Percentiles rank a stretch among this genome's conserved stretches.
Evolutionary conservation across 129 eudicot genomes (phyloP).

Genomic region (Flaveria bidentis): DNA sequence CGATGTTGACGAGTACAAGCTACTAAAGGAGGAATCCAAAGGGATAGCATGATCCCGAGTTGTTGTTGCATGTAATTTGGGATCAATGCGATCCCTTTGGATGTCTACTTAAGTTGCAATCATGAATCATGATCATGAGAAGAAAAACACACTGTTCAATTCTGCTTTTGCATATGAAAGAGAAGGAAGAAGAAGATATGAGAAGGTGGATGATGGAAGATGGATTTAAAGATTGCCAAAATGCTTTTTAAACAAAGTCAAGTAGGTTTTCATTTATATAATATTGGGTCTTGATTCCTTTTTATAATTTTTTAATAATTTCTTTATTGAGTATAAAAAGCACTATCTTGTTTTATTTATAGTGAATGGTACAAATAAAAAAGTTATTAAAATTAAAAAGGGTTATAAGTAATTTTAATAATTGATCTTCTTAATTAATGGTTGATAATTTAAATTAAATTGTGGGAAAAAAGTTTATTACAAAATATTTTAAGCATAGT

Average conservation of each 20-base stretch:
- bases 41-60: slow-evolving; percentile 78
- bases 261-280: slow-evolving; percentile 19
- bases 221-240: slow-evolving; percentile 38
- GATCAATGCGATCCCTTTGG: slow-evolving; percentile 99
- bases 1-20: slow-evolving; percentile 31
- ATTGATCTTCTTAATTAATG: no score
- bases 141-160: neutral
- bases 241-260: slow-evolving; percentile 34
- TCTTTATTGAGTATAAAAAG: slow-evolving; percentile 19
- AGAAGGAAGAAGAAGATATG: slow-evolving; percentile 32
- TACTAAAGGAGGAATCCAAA: slow-evolving; percentile 84
- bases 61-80: slow-evolving; percentile 21
- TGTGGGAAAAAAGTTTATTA: no score
- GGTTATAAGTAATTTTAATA: no score
- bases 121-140: slow-evolving; percentile 18
- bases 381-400: no score
- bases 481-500: no score
- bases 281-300: neutral
- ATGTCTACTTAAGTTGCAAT: slow-evolving; percentile 70
- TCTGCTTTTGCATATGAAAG: slow-evolving; percentile 15
- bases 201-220: slow-evolving; percentile 42
- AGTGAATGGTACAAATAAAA: no score
- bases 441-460: no score
- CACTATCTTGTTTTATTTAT: slow-evolving; percentile 19
- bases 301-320: neutral